phyloP scores from a whole-genome alignment of 495 filamentous ascomycete genomes.

The Hypoxylon lienhwacheense region DNA sequence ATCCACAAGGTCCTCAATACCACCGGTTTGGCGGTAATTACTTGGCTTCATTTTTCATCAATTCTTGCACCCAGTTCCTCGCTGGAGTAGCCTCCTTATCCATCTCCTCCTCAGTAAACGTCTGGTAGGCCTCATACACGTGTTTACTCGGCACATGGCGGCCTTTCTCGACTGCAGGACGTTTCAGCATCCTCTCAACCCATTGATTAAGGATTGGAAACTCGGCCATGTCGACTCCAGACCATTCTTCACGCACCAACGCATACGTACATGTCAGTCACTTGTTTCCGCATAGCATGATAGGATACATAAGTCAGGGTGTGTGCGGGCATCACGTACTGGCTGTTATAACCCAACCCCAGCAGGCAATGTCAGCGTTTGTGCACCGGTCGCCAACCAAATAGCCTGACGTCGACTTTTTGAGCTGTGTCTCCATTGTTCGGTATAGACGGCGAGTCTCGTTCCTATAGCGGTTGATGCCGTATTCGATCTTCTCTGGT shows the following conservation, averaged over 20 bases:
- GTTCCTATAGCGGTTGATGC: conserved; percentile 76
- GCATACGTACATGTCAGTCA: conserved; percentile 27
- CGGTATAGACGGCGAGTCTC: conserved; percentile 81
- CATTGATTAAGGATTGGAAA: conserved; percentile 74
- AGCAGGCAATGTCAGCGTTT: conserved; percentile 82
- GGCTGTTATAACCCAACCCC: conserved; percentile 67
- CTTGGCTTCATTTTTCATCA: conserved; percentile 61
- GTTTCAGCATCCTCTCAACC: conserved; percentile 61
- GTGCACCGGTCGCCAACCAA: conserved; percentile 79
- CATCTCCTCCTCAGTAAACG: conserved; percentile 47
- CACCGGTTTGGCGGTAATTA: neutral
- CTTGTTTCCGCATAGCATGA: neutral
- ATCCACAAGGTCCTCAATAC: neutral
- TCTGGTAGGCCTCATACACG: conserved; percentile 56
- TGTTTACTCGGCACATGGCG: conserved; percentile 72
- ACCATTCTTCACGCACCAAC: no score
- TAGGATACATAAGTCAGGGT: neutral
- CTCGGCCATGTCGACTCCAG: conserved; percentile 73
- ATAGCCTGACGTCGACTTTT: conserved; percentile 63
- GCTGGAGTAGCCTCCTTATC: conserved; percentile 55
- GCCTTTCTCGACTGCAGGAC: conserved; percentile 75
- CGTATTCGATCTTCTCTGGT: conserved; percentile 84
- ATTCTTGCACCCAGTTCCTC: conserved; percentile 63
- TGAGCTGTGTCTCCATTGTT: conserved; percentile 74
- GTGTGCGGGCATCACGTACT: conserved; percentile 33